Evolutionary conservation across 2,329 filamentous ascomycete species (phyloP).

Genomic region (Hypoxylon sp.): DNA sequence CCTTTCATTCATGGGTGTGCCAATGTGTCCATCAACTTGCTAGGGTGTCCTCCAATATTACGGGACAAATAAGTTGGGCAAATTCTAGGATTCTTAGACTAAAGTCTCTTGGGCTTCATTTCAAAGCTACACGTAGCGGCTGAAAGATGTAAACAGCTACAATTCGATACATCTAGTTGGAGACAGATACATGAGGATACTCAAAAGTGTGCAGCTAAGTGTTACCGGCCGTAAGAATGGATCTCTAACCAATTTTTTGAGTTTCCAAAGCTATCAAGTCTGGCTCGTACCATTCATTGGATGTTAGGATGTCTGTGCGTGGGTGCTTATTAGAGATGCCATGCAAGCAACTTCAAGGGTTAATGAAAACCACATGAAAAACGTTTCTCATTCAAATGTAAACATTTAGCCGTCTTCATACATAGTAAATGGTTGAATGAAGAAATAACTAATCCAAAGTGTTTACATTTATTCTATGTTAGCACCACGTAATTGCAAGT

Average conservation of each 20-base stretch:
- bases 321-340: slow-evolving; percentile 6
- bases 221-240: slow-evolving; percentile 28
- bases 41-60: slow-evolving; percentile 38
- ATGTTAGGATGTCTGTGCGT: slow-evolving; percentile 15
- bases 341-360: slow-evolving; percentile 13
- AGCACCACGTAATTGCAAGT: background rate
- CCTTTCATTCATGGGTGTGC: slow-evolving; percentile 37
- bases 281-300: slow-evolving; percentile 8
- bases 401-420: slow-evolving; percentile 14
- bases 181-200: slow-evolving; percentile 18
- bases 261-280: slow-evolving; percentile 14
- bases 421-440: background rate
- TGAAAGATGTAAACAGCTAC: slow-evolving; percentile 14
- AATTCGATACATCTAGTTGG: slow-evolving; percentile 19
- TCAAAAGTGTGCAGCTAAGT: background rate
- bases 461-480: background rate
- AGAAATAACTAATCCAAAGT: background rate
- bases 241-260: slow-evolving; percentile 16
- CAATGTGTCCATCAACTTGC: slow-evolving; percentile 31
- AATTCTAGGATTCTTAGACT: slow-evolving; percentile 23
- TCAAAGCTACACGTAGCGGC: slow-evolving; percentile 21
- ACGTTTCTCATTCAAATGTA: slow-evolving; percentile 4
- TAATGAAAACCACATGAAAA: background rate
- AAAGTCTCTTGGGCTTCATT: slow-evolving; percentile 28
- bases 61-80: slow-evolving; percentile 35